These are phyloP conservation scores for Diaporthe sp. DNA, from an alignment of 2,329 filamentous ascomycete genomes.

Conservation along the genomic window DNA sequence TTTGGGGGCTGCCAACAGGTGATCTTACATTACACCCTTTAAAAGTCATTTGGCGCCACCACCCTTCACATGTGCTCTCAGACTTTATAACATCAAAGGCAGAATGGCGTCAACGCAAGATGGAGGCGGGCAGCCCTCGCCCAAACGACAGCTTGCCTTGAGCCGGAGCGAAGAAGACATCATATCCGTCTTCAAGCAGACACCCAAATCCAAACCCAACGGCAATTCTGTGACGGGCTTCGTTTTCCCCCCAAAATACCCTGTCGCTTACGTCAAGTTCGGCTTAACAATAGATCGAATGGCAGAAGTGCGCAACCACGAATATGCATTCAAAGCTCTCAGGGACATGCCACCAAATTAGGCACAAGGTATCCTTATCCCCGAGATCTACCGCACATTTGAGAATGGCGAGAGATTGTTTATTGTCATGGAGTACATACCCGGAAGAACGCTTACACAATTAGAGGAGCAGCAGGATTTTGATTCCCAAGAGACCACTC, in stretches of 20 bases:
- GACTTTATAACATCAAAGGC: neutral
- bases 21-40: no score
- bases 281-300: neutral
- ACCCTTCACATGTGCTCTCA: no score
- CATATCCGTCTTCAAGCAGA: neutral
- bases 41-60: no score
- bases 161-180: neutral
- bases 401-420: neutral
- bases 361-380: neutral
- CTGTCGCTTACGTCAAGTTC: neutral
- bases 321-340: neutral
- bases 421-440: constrained; percentile 9
- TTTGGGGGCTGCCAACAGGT: no score
- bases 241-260: neutral
- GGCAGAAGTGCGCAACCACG: neutral
- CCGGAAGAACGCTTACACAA: neutral
- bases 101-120: neutral
- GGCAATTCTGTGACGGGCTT: constrained; percentile 8
- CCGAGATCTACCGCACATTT: constrained; percentile 8
- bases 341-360: neutral
- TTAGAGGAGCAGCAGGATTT: neutral
- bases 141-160: neutral
- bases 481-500: neutral
- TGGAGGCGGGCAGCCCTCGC: neutral
- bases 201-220: neutral